Evolutionary conservation across 495 filamentous ascomycete genomes (phyloP).

Genomic region (Annulohypoxylon moriforme): DNA sequence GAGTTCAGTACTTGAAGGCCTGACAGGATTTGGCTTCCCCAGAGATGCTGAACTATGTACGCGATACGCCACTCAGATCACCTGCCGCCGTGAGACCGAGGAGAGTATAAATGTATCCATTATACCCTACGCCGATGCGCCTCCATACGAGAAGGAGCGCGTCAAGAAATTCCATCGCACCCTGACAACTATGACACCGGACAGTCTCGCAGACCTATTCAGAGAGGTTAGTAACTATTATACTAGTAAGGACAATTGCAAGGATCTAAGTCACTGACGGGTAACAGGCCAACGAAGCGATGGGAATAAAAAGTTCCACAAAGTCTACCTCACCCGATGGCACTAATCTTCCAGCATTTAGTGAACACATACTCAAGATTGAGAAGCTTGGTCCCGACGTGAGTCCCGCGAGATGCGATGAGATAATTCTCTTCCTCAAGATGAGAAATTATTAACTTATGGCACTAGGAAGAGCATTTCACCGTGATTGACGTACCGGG

Average conservation of each 20-base stretch:
- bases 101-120: constrained; percentile 56
- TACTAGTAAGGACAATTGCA: not conserved
- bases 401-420: not conserved
- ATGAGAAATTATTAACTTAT: not conserved
- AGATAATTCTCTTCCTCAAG: not conserved
- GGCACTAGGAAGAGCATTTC: constrained; percentile 59
- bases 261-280: constrained; percentile 11
- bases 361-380: constrained; percentile 67
- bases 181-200: constrained; percentile 36
- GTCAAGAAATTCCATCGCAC: constrained; percentile 37
- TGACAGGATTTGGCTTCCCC: constrained; percentile 66
- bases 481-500: constrained; percentile 72
- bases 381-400: constrained; percentile 67
- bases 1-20: constrained; percentile 61
- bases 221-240: constrained; percentile 37
- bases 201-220: constrained; percentile 46
- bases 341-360: constrained; percentile 56
- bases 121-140: constrained; percentile 52
- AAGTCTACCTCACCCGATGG: constrained; percentile 32
- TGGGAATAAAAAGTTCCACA: constrained; percentile 54
- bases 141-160: constrained; percentile 26
- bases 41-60: constrained; percentile 65
- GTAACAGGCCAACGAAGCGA: constrained; percentile 55
- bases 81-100: constrained; percentile 56
- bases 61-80: constrained; percentile 69